Conservation (phyloP, 1,139 yeast genomes). For the Hansenula lynferdii region DNA sequence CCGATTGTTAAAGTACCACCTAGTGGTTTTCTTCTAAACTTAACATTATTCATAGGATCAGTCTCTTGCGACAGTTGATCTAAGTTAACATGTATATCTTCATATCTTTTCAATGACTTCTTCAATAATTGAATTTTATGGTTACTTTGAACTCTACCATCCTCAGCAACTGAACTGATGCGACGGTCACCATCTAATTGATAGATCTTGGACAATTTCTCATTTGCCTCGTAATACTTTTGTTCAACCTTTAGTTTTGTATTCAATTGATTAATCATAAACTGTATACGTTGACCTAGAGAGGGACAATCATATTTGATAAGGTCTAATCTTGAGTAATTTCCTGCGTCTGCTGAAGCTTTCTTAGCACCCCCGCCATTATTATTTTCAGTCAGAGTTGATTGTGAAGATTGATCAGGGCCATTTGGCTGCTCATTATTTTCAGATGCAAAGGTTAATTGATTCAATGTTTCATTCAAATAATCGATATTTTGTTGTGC, state of each 20-base stretch:
- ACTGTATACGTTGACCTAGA: slow-evolving; percentile 90
- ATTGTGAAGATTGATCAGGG: slow-evolving; percentile 5
- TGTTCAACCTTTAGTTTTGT: slow-evolving; percentile 91
- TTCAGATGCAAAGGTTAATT: slow-evolving; percentile 42
- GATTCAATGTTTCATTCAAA: slow-evolving; percentile 69
- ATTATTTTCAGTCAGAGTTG: slow-evolving; percentile 7
- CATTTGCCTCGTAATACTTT: slow-evolving; percentile 89
- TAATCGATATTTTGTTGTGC: slow-evolving; percentile 90
- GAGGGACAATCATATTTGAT: slow-evolving; percentile 93
- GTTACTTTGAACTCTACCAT: slow-evolving; percentile 78
- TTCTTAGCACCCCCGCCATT: slow-evolving; percentile 6
- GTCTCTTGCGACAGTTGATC: slow-evolving; percentile 49
- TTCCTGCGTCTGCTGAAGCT: slow-evolving; percentile 9
- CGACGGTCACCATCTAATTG: slow-evolving; percentile 88
- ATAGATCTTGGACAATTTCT: slow-evolving; percentile 79
- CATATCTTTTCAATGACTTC: slow-evolving; percentile 80
- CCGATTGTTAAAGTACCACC: slow-evolving; percentile 73
- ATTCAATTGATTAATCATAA: slow-evolving; percentile 91
- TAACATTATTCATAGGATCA: slow-evolving; percentile 59
- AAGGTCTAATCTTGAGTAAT: slow-evolving; percentile 63
- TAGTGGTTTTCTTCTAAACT: slow-evolving; percentile 74
- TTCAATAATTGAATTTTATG: slow-evolving; percentile 81
- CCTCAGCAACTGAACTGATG: slow-evolving; percentile 83
- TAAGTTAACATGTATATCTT: slow-evolving; percentile 71
- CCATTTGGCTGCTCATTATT: slow-evolving; percentile 4